phyloP scores from a whole-genome alignment of 495 filamentous ascomycete species.

The Talaromyces adpressus region DNA sequence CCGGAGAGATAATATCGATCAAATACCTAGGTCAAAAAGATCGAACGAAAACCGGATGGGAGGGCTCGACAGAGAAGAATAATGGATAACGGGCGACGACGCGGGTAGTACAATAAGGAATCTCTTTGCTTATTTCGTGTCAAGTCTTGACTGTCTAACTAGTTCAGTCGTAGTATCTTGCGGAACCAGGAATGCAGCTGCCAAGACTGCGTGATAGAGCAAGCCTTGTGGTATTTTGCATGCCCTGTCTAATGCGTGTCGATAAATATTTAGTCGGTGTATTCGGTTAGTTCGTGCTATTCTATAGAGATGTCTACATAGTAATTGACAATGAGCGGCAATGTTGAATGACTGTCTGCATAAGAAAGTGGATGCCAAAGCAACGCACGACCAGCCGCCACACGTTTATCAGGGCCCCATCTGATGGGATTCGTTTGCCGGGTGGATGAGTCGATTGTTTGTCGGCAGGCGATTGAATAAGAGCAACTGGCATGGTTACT shows the following conservation, averaged over 20 bases:
- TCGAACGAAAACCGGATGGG: neutral
- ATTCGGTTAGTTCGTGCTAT: neutral
- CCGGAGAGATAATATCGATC: neutral
- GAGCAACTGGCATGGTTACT: neutral
- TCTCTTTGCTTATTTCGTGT: neutral
- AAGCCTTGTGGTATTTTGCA: neutral
- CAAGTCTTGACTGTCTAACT: neutral
- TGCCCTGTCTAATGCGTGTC: neutral
- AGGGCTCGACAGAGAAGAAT: neutral
- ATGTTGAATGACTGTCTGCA: neutral
- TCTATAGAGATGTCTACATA: neutral
- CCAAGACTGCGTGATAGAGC: neutral
- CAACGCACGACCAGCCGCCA: neutral
- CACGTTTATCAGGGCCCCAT: neutral
- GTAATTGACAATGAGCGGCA: neutral
- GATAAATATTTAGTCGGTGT: neutral
- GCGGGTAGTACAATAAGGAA: neutral
- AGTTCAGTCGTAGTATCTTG: neutral
- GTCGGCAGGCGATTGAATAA: neutral
- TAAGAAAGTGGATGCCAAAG: neutral
- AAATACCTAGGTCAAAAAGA: neutral
- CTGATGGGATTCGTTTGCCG: neutral
- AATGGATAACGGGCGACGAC: neutral
- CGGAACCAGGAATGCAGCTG: constrained; percentile 9
- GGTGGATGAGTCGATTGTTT: neutral